Evolutionary conservation across 192 early-diverging fungal genomes (phyloP).

Genomic region (Mortierella claussenii): DNA sequence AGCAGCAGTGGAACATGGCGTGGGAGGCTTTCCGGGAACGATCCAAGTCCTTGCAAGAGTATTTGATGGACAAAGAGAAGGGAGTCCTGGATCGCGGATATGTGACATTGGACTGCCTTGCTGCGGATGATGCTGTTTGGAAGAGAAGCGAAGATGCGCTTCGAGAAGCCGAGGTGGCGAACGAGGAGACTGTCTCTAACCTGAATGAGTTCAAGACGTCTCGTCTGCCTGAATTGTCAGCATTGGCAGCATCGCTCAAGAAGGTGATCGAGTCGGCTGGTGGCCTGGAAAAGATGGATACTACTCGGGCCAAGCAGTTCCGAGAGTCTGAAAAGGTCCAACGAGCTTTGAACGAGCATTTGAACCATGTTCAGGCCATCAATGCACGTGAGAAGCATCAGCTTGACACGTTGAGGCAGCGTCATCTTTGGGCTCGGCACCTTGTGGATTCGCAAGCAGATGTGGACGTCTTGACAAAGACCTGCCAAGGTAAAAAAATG

Average conservation of each 20-base stretch:
- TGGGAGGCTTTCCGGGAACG: slow-evolving; percentile 30
- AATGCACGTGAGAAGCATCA: slow-evolving; percentile 24
- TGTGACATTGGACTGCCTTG: slow-evolving; percentile 6
- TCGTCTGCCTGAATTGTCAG: slow-evolving; percentile 10
- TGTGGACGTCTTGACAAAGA: slow-evolving; percentile 4
- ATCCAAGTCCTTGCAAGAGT: slow-evolving; percentile 15
- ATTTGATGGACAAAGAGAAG: slow-evolving; percentile 18
- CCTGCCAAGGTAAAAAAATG: slow-evolving; percentile 19
- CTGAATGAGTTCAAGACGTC: slow-evolving; percentile 26
- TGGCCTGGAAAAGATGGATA: slow-evolving; percentile 17
- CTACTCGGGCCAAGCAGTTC: slow-evolving; percentile 11
- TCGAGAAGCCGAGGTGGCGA: slow-evolving; percentile 14
- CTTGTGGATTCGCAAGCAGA: slow-evolving; percentile 16
- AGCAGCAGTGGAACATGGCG: slow-evolving; percentile 43
- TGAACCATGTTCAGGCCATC: slow-evolving; percentile 8
- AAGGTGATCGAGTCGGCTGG: slow-evolving; percentile 15
- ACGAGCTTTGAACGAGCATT: slow-evolving; percentile 4
- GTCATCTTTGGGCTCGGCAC: slow-evolving; percentile 26
- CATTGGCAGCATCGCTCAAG: slow-evolving; percentile 6
- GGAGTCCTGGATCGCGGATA: slow-evolving; percentile 10
- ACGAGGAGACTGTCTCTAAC: slow-evolving; percentile 10
- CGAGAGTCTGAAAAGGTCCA: slow-evolving; percentile 7
- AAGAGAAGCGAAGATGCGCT: slow-evolving; percentile 4
- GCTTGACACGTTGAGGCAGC: slow-evolving; percentile 24
- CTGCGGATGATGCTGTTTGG: slow-evolving; percentile 19